These are phyloP conservation scores for Sarocladiaceae sp. DNA, from an alignment of 2,329 filamentous ascomycete species.

Conservation along the genomic window DNA sequence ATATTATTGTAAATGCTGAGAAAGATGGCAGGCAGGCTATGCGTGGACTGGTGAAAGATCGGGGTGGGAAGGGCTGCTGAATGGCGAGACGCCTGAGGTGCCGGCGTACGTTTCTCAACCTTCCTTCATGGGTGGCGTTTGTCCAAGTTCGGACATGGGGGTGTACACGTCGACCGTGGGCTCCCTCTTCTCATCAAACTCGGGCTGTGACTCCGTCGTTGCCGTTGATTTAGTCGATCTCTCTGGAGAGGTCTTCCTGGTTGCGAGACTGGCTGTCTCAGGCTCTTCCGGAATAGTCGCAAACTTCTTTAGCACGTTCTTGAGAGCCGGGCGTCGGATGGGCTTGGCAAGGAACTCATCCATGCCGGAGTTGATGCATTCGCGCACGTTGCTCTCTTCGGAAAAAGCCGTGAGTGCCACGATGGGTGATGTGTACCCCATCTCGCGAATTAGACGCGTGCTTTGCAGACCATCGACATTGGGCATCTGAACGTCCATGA, in stretches of 20 bases:
- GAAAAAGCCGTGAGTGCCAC: constrained; percentile 87
- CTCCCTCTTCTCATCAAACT: constrained; percentile 5
- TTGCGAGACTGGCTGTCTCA: constrained; percentile 14
- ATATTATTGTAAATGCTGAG: too few relatives aligned
- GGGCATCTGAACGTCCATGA: constrained; percentile 97
- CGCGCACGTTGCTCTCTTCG: constrained; percentile 81
- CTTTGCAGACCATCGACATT: constrained; percentile 86
- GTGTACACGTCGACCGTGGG: background rate
- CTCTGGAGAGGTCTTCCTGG: constrained; percentile 4
- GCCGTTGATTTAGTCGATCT: background rate
- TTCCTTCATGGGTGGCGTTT: constrained; percentile 4
- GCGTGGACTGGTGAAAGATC: too few relatives aligned
- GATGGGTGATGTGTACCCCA: constrained; percentile 83
- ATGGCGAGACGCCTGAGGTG: too few relatives aligned
- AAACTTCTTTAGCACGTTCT: constrained; percentile 79
- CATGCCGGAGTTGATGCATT: constrained; percentile 86
- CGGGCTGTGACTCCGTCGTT: background rate
- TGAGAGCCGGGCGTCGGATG: constrained; percentile 76
- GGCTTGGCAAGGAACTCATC: constrained; percentile 76
- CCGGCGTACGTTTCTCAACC: too few relatives aligned
- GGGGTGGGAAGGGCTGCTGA: too few relatives aligned
- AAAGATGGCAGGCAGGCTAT: too few relatives aligned
- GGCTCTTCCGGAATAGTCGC: constrained; percentile 70
- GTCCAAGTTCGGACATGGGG: constrained; percentile 3
- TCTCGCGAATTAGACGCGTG: constrained; percentile 74